These are phyloP conservation scores for Trypanosoma avium DNA, from an alignment of 208 protist genomes.

Conservation along the genomic window DNA sequence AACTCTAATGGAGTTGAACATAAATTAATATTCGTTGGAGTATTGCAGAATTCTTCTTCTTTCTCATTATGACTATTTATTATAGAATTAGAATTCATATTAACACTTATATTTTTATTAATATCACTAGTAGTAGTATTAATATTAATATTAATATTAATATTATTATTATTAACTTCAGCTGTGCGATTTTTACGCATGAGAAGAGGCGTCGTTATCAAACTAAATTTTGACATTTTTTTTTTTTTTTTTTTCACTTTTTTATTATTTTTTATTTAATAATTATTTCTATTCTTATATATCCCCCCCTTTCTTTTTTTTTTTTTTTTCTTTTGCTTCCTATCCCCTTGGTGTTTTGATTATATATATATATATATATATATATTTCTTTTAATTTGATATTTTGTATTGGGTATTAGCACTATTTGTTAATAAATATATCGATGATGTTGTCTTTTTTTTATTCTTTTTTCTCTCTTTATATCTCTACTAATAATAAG, in stretches of 20 bases:
- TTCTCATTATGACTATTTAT: too few species aligned
- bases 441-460: too few species aligned
- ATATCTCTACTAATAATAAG: too few species aligned
- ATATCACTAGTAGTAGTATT: background rate
- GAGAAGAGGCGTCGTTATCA: slow-evolving; percentile 8
- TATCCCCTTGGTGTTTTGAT: background rate
- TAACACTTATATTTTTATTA: background rate
- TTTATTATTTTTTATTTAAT: background rate
- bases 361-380: slow-evolving; percentile 15
- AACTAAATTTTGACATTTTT: slow-evolving; percentile 9
- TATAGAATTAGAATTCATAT: too few species aligned
- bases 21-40: too few species aligned
- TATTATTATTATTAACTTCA: background rate
- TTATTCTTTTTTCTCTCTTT: too few species aligned
- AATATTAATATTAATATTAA: background rate
- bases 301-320: background rate
- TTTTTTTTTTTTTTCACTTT: slow-evolving; percentile 3
- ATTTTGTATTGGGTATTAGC: background rate
- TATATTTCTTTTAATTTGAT: background rate
- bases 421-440: too few species aligned
- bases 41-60: too few species aligned
- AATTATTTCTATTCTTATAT: background rate
- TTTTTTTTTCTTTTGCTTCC: slow-evolving; percentile 14
- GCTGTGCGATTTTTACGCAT: background rate
- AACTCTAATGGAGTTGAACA: too few species aligned